Evolutionary conservation across 2,329 filamentous ascomycete genomes (phyloP).

Genomic region (Dactylonectria macrodidyma): DNA sequence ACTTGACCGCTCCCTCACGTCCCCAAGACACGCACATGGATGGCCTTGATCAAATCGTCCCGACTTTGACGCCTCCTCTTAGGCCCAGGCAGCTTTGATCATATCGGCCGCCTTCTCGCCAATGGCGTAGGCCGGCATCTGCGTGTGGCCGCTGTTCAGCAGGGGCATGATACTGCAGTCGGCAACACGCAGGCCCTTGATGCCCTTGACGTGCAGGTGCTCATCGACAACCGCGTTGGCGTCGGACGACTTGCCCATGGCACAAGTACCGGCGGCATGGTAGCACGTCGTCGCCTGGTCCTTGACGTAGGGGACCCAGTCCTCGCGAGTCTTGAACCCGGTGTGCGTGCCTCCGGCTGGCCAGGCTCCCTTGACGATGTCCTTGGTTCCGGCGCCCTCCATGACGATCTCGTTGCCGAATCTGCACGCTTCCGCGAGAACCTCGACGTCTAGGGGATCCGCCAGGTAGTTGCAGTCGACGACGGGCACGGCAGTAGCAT

Average conservation of each 20-base stretch:
- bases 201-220: slow-evolving; percentile 66
- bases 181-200: slow-evolving; percentile 67
- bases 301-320: slow-evolving; percentile 71
- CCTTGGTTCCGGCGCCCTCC: slow-evolving; percentile 69
- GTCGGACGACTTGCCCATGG: slow-evolving; percentile 59
- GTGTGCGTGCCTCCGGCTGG: slow-evolving; percentile 67
- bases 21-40: not conserved
- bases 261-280: slow-evolving; percentile 50
- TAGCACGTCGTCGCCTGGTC: slow-evolving; percentile 73
- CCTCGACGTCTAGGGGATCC: slow-evolving; percentile 71
- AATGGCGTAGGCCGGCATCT: slow-evolving; percentile 72
- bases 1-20: not conserved
- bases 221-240: slow-evolving; percentile 68
- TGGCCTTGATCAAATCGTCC: not conserved
- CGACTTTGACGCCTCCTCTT: slow-evolving; percentile 14
- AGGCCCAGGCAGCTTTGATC: slow-evolving; percentile 57
- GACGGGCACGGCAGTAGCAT: slow-evolving; percentile 66
- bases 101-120: slow-evolving; percentile 66
- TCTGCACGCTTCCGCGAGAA: slow-evolving; percentile 71
- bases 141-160: slow-evolving; percentile 63
- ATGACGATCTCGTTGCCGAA: slow-evolving; percentile 74
- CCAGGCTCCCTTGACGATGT: slow-evolving; percentile 73
- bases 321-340: slow-evolving; percentile 60
- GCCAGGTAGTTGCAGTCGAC: slow-evolving; percentile 73
- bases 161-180: slow-evolving; percentile 68